Evolutionary conservation across 768 basidiomycete species (phyloP).

Genomic region (Auriculariales sp.): DNA sequence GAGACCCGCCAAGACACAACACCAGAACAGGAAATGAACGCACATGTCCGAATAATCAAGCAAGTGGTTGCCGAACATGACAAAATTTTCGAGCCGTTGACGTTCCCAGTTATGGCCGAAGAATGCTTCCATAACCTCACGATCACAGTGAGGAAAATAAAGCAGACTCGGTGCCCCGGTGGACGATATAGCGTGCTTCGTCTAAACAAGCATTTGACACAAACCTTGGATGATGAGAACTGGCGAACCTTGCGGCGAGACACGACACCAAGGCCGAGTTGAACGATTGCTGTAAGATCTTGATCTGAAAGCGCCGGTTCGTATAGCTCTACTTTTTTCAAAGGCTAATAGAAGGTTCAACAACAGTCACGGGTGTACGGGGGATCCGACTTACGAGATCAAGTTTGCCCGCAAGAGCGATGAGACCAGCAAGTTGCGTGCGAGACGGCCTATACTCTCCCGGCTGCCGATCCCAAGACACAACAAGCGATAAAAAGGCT

Average conservation of each 20-base stretch:
- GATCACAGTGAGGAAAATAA: conserved; percentile 71
- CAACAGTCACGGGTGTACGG: not conserved
- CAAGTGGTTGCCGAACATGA: conserved; percentile 54
- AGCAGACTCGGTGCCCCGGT: conserved; percentile 38
- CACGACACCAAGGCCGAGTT: conserved; percentile 20
- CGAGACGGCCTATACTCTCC: conserved; percentile 42
- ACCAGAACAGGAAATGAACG: no score
- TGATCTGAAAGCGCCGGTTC: conserved; percentile 63
- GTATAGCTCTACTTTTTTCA: conserved; percentile 35
- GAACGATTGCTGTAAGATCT: conserved; percentile 36
- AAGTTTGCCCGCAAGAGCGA: conserved; percentile 35
- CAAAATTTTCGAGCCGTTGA: conserved; percentile 27
- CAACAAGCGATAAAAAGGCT: conserved; percentile 18
- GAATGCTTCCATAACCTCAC: conserved; percentile 52
- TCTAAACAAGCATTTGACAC: conserved; percentile 1
- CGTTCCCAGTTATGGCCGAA: conserved; percentile 46
- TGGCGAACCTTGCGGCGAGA: conserved; percentile 37
- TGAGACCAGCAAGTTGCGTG: conserved; percentile 54
- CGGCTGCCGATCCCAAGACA: conserved; percentile 69
- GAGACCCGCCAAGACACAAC: no score
- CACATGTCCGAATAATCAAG: conserved; percentile 56
- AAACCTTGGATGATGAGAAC: conserved; percentile 6
- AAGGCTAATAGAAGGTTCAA: conserved; percentile 24
- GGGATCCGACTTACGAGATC: conserved; percentile 40
- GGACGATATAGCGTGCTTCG: conserved; percentile 17